phyloP scores from a whole-genome alignment of 2,329 filamentous ascomycete species.

The Domatiomyces globalis region DNA sequence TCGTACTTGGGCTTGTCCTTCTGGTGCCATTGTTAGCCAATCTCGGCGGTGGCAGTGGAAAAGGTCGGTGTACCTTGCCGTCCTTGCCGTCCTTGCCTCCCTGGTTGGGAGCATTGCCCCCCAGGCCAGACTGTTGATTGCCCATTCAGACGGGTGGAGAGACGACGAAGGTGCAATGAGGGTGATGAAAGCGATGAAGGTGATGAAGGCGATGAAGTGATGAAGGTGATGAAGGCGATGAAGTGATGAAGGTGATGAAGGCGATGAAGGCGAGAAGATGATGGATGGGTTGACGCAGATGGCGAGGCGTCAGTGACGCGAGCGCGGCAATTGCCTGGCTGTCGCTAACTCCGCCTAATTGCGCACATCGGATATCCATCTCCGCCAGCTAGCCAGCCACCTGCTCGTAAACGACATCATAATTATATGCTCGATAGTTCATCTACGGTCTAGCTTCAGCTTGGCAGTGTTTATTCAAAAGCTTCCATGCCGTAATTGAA shows the following conservation, averaged over 20 bases:
- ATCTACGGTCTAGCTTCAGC: neutral
- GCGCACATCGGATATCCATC: neutral
- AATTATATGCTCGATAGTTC: neutral
- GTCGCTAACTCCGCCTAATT: neutral
- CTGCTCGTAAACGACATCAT: neutral
- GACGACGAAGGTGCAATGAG: too few relatives aligned
- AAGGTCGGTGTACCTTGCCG: constrained; percentile 46
- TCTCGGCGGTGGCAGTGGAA: neutral
- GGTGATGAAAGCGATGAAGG: too few relatives aligned
- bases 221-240: too few relatives aligned
- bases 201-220: neutral
- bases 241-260: too few relatives aligned
- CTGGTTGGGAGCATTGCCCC: constrained; percentile 51
- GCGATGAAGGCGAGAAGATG: too few relatives aligned
- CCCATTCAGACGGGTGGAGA: constrained; percentile 21
- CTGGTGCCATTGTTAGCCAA: constrained; percentile 34
- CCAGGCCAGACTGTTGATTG: constrained; percentile 65
- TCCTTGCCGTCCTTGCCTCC: constrained; percentile 66
- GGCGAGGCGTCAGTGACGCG: neutral
- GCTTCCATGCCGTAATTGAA: neutral
- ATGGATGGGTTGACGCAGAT: too few relatives aligned
- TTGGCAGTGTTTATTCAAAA: neutral
- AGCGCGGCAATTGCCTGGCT: neutral
- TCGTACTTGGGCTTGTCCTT: constrained; percentile 99
- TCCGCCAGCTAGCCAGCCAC: neutral